These are phyloP conservation scores for Adenanthera pavonina DNA, from an alignment of 306 rosid species.

Conservation along the genomic window DNA sequence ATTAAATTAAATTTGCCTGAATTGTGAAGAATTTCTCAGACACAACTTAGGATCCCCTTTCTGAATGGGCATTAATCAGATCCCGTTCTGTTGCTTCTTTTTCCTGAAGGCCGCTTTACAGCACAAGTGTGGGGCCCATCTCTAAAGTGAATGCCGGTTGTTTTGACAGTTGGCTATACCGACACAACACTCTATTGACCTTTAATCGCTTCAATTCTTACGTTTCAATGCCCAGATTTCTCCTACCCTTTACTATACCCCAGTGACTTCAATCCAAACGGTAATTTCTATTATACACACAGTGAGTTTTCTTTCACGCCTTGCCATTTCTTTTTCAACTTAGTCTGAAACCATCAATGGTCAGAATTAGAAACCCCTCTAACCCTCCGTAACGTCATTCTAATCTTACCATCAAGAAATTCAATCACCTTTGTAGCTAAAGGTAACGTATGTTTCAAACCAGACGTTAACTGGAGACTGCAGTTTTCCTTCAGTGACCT, in stretches of 20 bases:
- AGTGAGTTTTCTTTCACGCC: too few relatives aligned
- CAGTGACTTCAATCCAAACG: background rate
- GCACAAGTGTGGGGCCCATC: constrained; percentile 55
- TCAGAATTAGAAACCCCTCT: too few relatives aligned
- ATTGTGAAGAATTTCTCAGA: background rate
- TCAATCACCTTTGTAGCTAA: background rate
- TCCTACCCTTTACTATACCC: background rate
- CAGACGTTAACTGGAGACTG: background rate
- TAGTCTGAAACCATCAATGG: too few relatives aligned
- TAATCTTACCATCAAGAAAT: too few relatives aligned
- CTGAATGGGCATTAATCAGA: background rate
- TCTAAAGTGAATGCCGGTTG: constrained; percentile 29
- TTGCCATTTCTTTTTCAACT: too few relatives aligned
- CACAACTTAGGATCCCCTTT: background rate
- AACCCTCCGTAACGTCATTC: too few relatives aligned
- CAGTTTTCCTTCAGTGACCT: background rate
- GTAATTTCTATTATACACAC: background rate
- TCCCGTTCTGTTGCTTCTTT: constrained; percentile 22
- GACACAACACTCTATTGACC: constrained; percentile 28
- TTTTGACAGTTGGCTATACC: constrained; percentile 44
- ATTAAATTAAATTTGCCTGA: too few relatives aligned
- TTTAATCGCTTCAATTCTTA: background rate
- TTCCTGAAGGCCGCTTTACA: constrained; percentile 36
- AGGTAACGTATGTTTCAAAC: background rate
- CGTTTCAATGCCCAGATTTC: too few relatives aligned